Percentiles rank a stretch among this genome's conserved stretches.
phyloP scores from a whole-genome alignment of 2,329 filamentous ascomycete species.

The Aaosphaeria pasadenensis region DNA sequence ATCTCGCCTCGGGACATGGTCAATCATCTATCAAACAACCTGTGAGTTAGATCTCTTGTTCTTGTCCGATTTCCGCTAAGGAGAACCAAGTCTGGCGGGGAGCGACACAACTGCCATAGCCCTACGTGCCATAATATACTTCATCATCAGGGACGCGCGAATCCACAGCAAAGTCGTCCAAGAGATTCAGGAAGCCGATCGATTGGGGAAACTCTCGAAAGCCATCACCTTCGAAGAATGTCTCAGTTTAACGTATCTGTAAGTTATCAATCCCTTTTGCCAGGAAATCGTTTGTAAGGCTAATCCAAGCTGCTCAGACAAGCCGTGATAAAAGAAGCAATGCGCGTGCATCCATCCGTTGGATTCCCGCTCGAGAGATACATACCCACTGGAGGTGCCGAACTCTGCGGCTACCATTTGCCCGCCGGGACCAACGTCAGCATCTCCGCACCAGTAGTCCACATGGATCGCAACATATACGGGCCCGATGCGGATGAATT shows the following conservation, averaged over 20 bases:
- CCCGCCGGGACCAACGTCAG: not conserved
- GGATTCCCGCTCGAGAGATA: not conserved
- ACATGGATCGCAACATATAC: not conserved
- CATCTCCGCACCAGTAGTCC: not conserved
- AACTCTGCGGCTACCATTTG: not conserved
- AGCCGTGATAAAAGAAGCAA: not conserved
- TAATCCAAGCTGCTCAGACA: too few relatives aligned
- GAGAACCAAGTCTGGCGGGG: slow-evolving; percentile 26
- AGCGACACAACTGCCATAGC: slow-evolving; percentile 35
- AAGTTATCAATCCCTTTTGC: too few relatives aligned
- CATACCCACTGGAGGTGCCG: not conserved
- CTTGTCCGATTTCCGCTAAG: slow-evolving; percentile 20
- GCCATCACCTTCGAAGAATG: too few relatives aligned
- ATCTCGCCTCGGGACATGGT: slow-evolving; percentile 29
- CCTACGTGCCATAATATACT: slow-evolving; percentile 35
- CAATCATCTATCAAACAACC: slow-evolving; percentile 15
- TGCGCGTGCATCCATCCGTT: not conserved
- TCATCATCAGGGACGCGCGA: slow-evolving; percentile 32
- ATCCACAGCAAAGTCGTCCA: slow-evolving; percentile 11
- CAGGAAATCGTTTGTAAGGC: too few relatives aligned
- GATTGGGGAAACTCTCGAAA: too few relatives aligned
- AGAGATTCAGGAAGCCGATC: too few relatives aligned
- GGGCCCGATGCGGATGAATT: not conserved
- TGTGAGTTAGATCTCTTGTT: slow-evolving; percentile 16
- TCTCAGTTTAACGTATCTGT: too few relatives aligned